These are phyloP conservation scores for Cytospora piceicola DNA, from an alignment of 2,329 filamentous ascomycete genomes.

Conservation along the genomic window DNA sequence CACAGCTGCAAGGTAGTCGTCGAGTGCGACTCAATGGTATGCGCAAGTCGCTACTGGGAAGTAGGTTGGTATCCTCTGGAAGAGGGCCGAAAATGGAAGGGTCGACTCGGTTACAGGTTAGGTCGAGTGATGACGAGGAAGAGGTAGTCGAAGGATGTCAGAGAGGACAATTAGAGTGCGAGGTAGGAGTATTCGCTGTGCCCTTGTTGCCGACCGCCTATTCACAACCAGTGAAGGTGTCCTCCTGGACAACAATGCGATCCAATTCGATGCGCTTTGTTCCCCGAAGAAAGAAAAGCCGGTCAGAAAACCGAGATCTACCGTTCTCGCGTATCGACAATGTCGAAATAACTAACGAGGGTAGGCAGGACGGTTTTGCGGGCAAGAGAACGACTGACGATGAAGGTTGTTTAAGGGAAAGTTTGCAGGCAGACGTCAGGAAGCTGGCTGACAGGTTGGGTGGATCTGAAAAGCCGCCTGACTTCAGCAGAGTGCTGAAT, in stretches of 20 bases:
- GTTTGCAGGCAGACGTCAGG: constrained; percentile 6
- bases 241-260: constrained; percentile 27
- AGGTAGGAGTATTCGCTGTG: constrained; percentile 8
- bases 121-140: background rate
- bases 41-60: background rate
- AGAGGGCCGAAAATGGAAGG: background rate
- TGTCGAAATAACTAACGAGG: constrained; percentile 13
- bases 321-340: constrained; percentile 17
- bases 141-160: background rate
- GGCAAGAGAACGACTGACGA: constrained; percentile 25
- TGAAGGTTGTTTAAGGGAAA: constrained; percentile 13
- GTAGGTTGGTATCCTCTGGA: background rate
- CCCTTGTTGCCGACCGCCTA: constrained; percentile 28
- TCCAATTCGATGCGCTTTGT: constrained; percentile 21
- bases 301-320: constrained; percentile 26
- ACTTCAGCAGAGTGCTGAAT: background rate
- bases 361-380: constrained; percentile 18
- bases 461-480: constrained; percentile 2
- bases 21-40: background rate
- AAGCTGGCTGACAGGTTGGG: constrained; percentile 4
- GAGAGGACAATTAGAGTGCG: background rate
- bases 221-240: constrained; percentile 31
- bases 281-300: constrained; percentile 27
- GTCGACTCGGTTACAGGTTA: background rate
- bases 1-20: background rate